Conservation (phyloP, 495 filamentous ascomycete species). For the Neurospora sp. region DNA sequence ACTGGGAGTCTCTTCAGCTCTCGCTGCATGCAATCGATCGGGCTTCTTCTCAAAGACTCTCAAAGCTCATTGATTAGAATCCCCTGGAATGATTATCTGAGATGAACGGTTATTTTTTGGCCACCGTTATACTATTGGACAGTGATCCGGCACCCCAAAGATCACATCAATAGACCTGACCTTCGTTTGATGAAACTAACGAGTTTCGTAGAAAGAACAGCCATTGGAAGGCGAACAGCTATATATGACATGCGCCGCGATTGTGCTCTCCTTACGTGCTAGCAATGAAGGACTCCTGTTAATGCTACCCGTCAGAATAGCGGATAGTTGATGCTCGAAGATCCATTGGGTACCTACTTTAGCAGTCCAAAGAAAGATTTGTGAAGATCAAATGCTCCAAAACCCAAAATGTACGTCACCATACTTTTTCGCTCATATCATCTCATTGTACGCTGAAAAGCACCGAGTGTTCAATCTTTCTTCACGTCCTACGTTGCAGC, state of each 20-base stretch:
- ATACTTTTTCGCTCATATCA: background rate
- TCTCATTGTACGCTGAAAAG: background rate
- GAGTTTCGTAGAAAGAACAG: background rate
- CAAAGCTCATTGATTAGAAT: background rate
- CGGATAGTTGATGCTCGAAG: background rate
- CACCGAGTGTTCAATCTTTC: background rate
- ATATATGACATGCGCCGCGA: background rate
- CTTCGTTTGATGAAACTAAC: background rate
- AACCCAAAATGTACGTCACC: no score
- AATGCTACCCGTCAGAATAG: background rate
- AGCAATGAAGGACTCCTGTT: background rate
- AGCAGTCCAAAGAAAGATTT: background rate
- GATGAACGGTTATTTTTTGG: background rate
- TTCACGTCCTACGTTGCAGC: background rate
- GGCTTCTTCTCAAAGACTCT: background rate
- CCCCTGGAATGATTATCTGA: background rate
- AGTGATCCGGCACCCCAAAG: background rate
- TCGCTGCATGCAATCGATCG: background rate
- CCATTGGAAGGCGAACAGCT: background rate
- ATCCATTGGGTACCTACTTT: background rate
- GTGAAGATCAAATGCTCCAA: background rate
- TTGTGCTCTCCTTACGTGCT: background rate
- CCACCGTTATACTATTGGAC: background rate
- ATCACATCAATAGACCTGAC: background rate
- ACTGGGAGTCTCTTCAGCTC: background rate